These are phyloP conservation scores for Colletotrichum gloeosporioides DNA, from an alignment of 2,329 filamentous ascomycete species.

Conservation along the genomic window DNA sequence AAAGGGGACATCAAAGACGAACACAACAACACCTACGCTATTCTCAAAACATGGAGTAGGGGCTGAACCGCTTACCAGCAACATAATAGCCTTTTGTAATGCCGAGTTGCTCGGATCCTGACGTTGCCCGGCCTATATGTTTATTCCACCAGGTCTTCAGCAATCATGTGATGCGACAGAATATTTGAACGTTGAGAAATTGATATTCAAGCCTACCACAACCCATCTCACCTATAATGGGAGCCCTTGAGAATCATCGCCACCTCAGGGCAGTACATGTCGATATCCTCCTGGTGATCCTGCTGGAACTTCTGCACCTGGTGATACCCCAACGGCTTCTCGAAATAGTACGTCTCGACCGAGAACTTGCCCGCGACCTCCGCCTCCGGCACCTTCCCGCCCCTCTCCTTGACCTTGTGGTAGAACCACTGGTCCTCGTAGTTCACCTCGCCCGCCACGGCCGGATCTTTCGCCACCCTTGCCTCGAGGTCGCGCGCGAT, in stretches of 20 bases:
- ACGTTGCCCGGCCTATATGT: too few species aligned
- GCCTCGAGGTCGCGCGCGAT: slow-evolving; percentile 18
- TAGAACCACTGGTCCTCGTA: slow-evolving; percentile 33
- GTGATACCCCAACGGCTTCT: slow-evolving; percentile 30
- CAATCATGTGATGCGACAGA: too few species aligned
- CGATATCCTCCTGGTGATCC: slow-evolving; percentile 28
- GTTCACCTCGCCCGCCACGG: background rate
- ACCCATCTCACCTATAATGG: background rate
- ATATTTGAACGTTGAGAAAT: background rate
- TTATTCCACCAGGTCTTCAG: too few species aligned
- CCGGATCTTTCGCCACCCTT: background rate
- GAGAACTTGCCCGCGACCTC: slow-evolving; percentile 28
- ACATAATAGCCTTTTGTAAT: too few species aligned
- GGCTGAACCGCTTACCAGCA: too few species aligned
- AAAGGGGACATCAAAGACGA: too few species aligned
- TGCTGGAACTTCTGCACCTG: slow-evolving; percentile 28
- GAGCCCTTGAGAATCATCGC: slow-evolving; percentile 16
- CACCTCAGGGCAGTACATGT: slow-evolving; percentile 35
- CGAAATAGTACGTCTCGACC: slow-evolving; percentile 28
- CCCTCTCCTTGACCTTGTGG: slow-evolving; percentile 24
- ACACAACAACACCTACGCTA: too few species aligned
- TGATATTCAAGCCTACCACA: background rate
- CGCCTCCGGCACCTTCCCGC: slow-evolving; percentile 24
- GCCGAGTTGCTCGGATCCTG: too few species aligned
- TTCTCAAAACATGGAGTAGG: too few species aligned